These are phyloP conservation scores for Hypsizygus marmoreus DNA, from an alignment of 768 basidiomycete genomes.

Conservation along the genomic window DNA sequence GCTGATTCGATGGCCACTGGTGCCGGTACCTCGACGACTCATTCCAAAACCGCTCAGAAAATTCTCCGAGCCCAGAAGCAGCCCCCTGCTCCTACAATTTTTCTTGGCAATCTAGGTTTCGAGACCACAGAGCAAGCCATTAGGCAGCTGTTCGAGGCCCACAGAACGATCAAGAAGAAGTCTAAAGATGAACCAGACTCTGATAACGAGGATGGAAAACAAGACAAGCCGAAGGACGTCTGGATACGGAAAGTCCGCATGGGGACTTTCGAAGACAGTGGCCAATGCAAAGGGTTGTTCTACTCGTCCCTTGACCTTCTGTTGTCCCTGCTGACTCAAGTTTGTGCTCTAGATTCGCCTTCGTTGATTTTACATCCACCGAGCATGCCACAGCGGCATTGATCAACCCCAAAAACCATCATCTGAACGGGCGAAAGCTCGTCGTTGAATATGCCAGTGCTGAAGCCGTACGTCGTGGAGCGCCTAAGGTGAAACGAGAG, in stretches of 20 bases:
- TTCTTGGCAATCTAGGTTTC: constrained; percentile 92
- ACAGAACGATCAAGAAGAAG: constrained; percentile 44
- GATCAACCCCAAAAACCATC: constrained; percentile 82
- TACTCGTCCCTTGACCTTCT: background rate
- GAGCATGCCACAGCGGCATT: constrained; percentile 83
- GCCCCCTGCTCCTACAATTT: constrained; percentile 81
- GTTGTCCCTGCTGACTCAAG: background rate
- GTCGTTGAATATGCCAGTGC: constrained; percentile 88
- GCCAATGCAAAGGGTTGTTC: constrained; percentile 92
- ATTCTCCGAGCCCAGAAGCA: constrained; percentile 81
- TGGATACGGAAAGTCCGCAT: constrained; percentile 85
- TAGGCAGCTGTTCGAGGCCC: constrained; percentile 71
- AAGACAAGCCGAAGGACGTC: constrained; percentile 34
- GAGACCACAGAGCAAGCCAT: constrained; percentile 82
- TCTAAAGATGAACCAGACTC: constrained; percentile 28
- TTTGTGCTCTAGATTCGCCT: constrained; percentile 70
- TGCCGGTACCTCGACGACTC: constrained; percentile 37
- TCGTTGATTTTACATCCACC: constrained; percentile 83
- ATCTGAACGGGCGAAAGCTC: constrained; percentile 79
- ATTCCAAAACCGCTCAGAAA: constrained; percentile 74
- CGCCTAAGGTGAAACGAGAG: constrained; percentile 37
- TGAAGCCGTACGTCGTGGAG: constrained; percentile 87
- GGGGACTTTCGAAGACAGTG: constrained; percentile 96
- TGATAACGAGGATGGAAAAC: constrained; percentile 29
- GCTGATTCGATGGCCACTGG: constrained; percentile 33